These are phyloP conservation scores for Xylariaceae sp. DNA, from an alignment of 2,329 filamentous ascomycete genomes.

Conservation along the genomic window DNA sequence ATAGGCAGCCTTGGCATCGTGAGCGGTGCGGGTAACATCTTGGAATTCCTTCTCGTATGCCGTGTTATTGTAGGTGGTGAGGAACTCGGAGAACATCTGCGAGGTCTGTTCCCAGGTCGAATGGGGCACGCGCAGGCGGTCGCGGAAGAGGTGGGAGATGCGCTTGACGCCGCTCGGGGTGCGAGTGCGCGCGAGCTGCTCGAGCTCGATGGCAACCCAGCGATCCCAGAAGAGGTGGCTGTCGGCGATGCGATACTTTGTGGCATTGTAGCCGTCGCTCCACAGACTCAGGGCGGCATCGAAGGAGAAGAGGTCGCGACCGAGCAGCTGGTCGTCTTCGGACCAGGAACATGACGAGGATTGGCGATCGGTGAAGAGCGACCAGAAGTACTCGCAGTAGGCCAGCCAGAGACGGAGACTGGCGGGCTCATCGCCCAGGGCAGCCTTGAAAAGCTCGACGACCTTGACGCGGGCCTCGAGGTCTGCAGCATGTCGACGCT, in stretches of 20 bases:
- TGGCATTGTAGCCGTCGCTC: constrained; percentile 73
- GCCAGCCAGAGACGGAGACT: constrained; percentile 78
- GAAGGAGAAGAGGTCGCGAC: constrained; percentile 74
- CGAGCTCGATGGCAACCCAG: constrained; percentile 75
- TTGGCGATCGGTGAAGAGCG: constrained; percentile 70
- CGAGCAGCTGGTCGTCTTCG: constrained; percentile 72
- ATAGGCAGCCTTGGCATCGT: constrained; percentile 68
- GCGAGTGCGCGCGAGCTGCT: constrained; percentile 65
- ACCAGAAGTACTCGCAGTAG: constrained; percentile 81
- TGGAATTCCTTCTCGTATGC: constrained; percentile 79
- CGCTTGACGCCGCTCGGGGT: constrained; percentile 65
- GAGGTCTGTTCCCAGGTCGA: constrained; percentile 77
- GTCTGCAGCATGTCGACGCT: constrained; percentile 64
- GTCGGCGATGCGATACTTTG: constrained; percentile 76
- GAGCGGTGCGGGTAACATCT: constrained; percentile 67
- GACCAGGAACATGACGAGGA: constrained; percentile 58
- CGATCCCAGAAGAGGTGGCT: constrained; percentile 82
- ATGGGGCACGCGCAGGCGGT: constrained; percentile 76
- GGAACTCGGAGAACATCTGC: constrained; percentile 75
- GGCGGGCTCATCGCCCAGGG: constrained; percentile 73
- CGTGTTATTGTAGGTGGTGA: constrained; percentile 73
- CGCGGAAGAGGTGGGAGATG: constrained; percentile 72
- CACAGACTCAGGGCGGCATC: constrained; percentile 72
- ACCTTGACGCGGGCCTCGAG: constrained; percentile 72
- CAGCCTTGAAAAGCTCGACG: constrained; percentile 75